These are phyloP conservation scores for Exophiala phaeomuriformis DNA, from an alignment of 2,329 filamentous ascomycete species.

Conservation along the genomic window DNA sequence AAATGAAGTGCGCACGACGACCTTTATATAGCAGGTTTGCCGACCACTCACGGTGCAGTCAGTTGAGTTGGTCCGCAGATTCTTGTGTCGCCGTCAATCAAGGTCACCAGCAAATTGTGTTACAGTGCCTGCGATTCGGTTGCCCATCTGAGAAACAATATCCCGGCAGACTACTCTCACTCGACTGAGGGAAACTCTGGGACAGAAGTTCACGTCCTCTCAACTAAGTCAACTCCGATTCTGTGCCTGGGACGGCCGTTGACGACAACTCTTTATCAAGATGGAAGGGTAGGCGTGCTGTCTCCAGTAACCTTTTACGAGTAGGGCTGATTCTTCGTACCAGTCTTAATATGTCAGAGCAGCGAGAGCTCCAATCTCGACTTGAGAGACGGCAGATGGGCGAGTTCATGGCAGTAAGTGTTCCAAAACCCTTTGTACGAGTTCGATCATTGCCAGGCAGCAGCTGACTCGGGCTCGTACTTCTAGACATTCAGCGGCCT, in stretches of 20 bases:
- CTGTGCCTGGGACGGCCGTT: neutral
- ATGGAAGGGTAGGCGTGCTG: constrained; percentile 22
- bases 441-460: constrained; percentile 3
- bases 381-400: constrained; percentile 99
- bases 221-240: neutral
- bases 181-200: neutral
- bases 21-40: neutral
- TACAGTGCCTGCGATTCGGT: neutral
- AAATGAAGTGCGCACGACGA: neutral
- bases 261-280: neutral
- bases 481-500: constrained; percentile 57
- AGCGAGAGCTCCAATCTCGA: constrained; percentile 85
- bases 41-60: neutral
- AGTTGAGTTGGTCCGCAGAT: neutral
- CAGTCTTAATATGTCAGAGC: constrained; percentile 69
- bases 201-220: no score
- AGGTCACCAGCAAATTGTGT: neutral
- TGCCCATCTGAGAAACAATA: no score
- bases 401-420: constrained; percentile 90
- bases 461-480: constrained; percentile 9
- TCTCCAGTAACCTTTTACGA: neutral
- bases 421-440: neutral
- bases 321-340: neutral
- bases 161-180: neutral
- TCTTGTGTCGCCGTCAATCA: neutral